Evolutionary conservation across 805 yeast genomes (phyloP), one percentile per base, ranked within the genome.

Genomic region (Pichia ethanolica): DNA sequence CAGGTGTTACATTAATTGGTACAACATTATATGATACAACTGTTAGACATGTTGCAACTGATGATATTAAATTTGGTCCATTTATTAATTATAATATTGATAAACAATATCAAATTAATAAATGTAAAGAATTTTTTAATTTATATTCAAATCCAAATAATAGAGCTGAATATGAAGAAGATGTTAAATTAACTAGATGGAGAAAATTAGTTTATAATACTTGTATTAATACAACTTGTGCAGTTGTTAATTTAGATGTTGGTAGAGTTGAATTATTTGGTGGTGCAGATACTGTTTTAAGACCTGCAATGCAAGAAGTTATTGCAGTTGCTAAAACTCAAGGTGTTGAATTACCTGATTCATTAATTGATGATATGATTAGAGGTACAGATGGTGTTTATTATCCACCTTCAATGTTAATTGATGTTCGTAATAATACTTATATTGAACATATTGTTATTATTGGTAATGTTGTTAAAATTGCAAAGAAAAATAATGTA

Each of bases 321-420:
- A 48, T 62, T 11, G 65, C 62, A 4, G 70, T 74, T 50, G 79
- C 79, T 14, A 66, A 66, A 35, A 65, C 72, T 46, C 78, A 72
- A 44, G 78, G 77, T 3, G 67, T 70, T 11, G 62, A 59, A 1
- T 51, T 74, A 35, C 68, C 66, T 11, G 59, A 55, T 30, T 72
- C 63, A 7, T 61, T 72, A 13, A 76, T 75, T 49, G 69, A 75
- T 12, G 54, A 52, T 49, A 66, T 70, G 58, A 53, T 71, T 42
- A 74, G 73, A 55, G 66, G 70, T 34, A 70, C 65, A 51, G 72
- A 66, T 37, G 65, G 65, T n/a, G 63, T 56, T 38, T 65, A 68
- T 61, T 74, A 71, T 52, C 60, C 71, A 35, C 78, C 78, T 4
- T 73, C 78, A n/a, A 74, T 74, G 78, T 59, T 70, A 46, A 69